phyloP scores from a whole-genome alignment of 1,139 yeast genomes.

The Diutina ranongensis region DNA sequence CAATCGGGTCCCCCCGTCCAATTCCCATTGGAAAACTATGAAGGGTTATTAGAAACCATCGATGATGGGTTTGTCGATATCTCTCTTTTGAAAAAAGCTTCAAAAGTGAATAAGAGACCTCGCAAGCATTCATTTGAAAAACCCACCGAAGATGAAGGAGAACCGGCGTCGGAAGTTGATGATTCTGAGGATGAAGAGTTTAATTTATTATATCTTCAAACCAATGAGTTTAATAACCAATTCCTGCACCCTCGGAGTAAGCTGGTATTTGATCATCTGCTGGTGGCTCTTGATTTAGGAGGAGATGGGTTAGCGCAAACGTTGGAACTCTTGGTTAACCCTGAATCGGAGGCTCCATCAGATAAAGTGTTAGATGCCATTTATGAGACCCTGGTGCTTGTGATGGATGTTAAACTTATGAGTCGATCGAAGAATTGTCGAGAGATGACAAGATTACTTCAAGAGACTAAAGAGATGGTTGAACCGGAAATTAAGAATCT shows the following conservation, averaged over 20 bases:
- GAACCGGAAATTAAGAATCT: slow-evolving; percentile 7
- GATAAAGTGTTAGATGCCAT: slow-evolving; percentile 45
- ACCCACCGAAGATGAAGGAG: background rate
- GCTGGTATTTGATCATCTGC: slow-evolving; percentile 25
- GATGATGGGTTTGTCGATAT: slow-evolving; percentile 58
- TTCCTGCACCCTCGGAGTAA: slow-evolving; percentile 20
- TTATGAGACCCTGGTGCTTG: slow-evolving; percentile 47
- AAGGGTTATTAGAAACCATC: slow-evolving; percentile 34
- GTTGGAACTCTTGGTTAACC: slow-evolving; percentile 41
- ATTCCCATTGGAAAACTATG: slow-evolving; percentile 35
- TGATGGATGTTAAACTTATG: slow-evolving; percentile 54
- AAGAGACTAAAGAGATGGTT: slow-evolving; percentile 15
- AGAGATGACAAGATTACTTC: slow-evolving; percentile 38
- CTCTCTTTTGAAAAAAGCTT: slow-evolving; percentile 35
- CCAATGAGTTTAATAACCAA: slow-evolving; percentile 15
- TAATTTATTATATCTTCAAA: slow-evolving; percentile 15
- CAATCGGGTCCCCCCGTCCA: slow-evolving; percentile 5
- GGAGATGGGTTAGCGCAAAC: slow-evolving; percentile 17
- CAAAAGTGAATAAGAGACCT: slow-evolving; percentile 17
- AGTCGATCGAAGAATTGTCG: slow-evolving; percentile 51
- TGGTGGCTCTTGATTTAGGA: slow-evolving; percentile 8
- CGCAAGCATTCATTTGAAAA: background rate
- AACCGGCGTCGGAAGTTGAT: slow-evolving; percentile 7
- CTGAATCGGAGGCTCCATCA: slow-evolving; percentile 40
- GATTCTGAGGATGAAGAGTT: slow-evolving; percentile 8